phyloP scores from a whole-genome alignment of 805 yeast genomes.

The Debaryomyces hansenii region DNA sequence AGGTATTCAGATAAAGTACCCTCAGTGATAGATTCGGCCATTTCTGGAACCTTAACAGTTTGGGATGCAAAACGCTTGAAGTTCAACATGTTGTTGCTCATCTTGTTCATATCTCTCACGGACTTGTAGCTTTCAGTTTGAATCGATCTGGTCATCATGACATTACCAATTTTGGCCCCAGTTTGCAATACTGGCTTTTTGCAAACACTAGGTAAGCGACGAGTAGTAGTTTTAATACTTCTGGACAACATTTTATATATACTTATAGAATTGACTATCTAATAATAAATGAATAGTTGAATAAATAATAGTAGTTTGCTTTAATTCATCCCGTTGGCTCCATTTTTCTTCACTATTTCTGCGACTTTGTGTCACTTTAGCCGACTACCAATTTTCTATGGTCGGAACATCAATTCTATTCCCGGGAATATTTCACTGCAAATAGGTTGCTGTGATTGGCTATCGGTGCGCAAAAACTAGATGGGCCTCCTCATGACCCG shows the following conservation, averaged over 20 bases:
- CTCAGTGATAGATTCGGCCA: conserved; percentile 98
- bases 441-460: not conserved
- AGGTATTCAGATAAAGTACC: conserved; percentile 77
- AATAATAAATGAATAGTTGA: not conserved
- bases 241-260: conserved; percentile 30
- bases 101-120: conserved; percentile 2
- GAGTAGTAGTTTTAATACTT: conserved; percentile 27
- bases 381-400: not conserved
- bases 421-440: not conserved
- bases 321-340: not conserved
- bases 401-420: not conserved
- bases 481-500: not conserved
- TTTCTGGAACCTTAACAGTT: conserved; percentile 87
- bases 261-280: not conserved
- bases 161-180: conserved; percentile 12
- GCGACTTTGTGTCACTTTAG: not conserved
- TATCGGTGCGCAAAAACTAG: not conserved
- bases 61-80: conserved; percentile 41
- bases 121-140: conserved; percentile 8
- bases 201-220: conserved; percentile 23
- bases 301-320: not conserved
- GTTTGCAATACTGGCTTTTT: conserved; percentile 9
- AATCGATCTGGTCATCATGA: conserved; percentile 19
- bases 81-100: conserved; percentile 12
- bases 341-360: not conserved